Conservation (phyloP, 139 green algal genomes). For the Nannochloris sp. region DNA sequence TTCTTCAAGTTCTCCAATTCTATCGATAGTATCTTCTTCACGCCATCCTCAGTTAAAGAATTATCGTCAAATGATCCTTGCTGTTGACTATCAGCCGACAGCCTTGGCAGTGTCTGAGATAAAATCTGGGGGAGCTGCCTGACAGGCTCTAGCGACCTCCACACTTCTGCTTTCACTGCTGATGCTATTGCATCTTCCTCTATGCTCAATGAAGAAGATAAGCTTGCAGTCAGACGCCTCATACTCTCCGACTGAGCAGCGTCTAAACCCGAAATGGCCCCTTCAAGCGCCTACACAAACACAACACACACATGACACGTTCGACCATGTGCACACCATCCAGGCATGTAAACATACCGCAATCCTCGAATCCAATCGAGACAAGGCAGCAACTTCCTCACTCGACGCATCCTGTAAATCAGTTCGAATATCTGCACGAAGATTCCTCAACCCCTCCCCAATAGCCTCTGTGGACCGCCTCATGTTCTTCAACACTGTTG, state of each 20-base stretch:
- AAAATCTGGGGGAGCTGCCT: conserved; percentile 24
- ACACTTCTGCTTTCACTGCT: conserved; percentile 15
- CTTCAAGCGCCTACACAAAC: conserved; percentile 16
- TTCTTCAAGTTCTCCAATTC: too few species aligned
- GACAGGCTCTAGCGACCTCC: conserved; percentile 18
- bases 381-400: conserved; percentile 12
- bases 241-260: conserved; percentile 10
- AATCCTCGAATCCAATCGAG: conserved; percentile 16
- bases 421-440: too few species aligned
- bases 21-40: too few species aligned
- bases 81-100: conserved; percentile 14
- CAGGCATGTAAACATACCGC: conserved; percentile 11
- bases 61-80: background rate
- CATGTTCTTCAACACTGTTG: background rate
- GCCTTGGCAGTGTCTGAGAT: conserved; percentile 2
- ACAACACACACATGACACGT: background rate
- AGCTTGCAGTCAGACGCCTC: background rate
- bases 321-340: background rate
- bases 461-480: background rate
- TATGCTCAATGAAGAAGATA: conserved; percentile 16
- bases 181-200: conserved; percentile 10
- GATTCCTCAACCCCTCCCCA: conserved; percentile 2
- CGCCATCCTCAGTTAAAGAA: too few species aligned
- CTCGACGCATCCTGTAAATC: too few species aligned
- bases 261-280: conserved; percentile 17